Evolutionary conservation across 2,329 filamentous ascomycete species (phyloP).

Genomic region (Plectosphaerella cucumerina): DNA sequence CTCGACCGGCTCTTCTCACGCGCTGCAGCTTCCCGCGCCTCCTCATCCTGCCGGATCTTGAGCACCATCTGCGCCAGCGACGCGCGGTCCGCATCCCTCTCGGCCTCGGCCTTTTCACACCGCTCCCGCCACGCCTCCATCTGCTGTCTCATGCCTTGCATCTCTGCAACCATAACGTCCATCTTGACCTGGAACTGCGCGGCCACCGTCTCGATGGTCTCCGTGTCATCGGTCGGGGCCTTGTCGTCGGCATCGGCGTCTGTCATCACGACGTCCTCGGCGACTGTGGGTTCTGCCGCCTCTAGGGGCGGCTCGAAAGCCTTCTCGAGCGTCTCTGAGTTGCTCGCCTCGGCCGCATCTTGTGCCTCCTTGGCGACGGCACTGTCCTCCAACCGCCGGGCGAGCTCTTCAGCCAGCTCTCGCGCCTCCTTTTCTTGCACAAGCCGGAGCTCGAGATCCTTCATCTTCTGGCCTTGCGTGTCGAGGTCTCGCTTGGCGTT

Average conservation of each 20-base stretch:
- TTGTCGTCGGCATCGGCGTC: constrained; percentile 12
- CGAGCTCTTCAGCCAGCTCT: constrained; percentile 78
- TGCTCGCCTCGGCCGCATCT: constrained; percentile 29
- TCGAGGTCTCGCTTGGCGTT: constrained; percentile 84
- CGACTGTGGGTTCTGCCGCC: constrained; percentile 11
- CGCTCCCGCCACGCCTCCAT: constrained; percentile 73
- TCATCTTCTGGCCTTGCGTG: constrained; percentile 72
- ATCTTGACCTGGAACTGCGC: constrained; percentile 63
- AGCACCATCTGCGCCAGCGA: constrained; percentile 85
- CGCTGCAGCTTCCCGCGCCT: constrained; percentile 41
- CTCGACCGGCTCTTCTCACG: constrained; percentile 35
- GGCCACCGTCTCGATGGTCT: constrained; percentile 29
- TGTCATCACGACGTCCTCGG: constrained; percentile 17
- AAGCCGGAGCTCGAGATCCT: constrained; percentile 74
- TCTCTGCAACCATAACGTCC: constrained; percentile 72
- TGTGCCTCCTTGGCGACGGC: constrained; percentile 31
- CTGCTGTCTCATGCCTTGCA: constrained; percentile 75
- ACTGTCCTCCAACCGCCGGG: constrained; percentile 63
- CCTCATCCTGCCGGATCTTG: constrained; percentile 69
- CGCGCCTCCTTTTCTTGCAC: constrained; percentile 76
- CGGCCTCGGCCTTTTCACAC: constrained; percentile 76
- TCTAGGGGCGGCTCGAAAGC: constrained; percentile 41
- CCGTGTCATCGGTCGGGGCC: constrained; percentile 25
- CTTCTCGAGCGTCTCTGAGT: constrained; percentile 36
- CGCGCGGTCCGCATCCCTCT: constrained; percentile 67